A percentile compares a stretch with the other conserved stretches of the same genome.
Conservation (phyloP, 2,329 filamentous ascomycete species). For the Aspergillus ochraceus region DNA sequence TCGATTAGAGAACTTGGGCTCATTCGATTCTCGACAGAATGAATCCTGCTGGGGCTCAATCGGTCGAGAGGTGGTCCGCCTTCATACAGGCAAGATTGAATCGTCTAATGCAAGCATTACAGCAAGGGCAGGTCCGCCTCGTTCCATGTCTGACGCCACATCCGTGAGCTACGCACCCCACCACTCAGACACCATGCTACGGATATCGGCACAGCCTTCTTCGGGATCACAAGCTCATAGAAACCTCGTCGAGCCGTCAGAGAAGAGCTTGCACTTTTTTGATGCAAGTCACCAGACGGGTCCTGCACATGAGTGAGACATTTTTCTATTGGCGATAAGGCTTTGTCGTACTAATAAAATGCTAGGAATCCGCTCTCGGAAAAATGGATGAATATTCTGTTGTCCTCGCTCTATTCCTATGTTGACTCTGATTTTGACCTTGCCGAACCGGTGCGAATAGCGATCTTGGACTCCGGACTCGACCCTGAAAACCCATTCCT, state of each 20-base stretch:
- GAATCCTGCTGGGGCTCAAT: conserved; percentile 24
- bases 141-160: conserved; percentile 3
- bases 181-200: conserved; percentile 1
- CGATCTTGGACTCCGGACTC: conserved; percentile 25
- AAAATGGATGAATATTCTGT: conserved; percentile 13
- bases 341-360: conserved; percentile 5
- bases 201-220: conserved; percentile 3
- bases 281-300: conserved; percentile 12
- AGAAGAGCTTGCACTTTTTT: conserved; percentile 10
- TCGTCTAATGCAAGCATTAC: conserved; percentile 1
- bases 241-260: conserved; percentile 3
- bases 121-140: background rate
- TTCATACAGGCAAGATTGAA: conserved; percentile 5
- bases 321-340: background rate
- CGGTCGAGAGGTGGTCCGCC: conserved; percentile 22
- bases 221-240: conserved; percentile 3
- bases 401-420: conserved; percentile 11
- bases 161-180: background rate
- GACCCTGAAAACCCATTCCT: conserved; percentile 23
- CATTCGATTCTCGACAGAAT: conserved; percentile 21
- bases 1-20: conserved; percentile 24
- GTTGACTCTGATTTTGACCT: conserved; percentile 9
- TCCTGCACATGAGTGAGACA: conserved; percentile 10
- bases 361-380: conserved; percentile 9
- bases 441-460: conserved; percentile 22